Percentiles rank a stretch among this genome's conserved stretches.
Evolutionary conservation across 495 filamentous ascomycete species (phyloP).

Genomic region (Penicillium cosmopolitanum): DNA sequence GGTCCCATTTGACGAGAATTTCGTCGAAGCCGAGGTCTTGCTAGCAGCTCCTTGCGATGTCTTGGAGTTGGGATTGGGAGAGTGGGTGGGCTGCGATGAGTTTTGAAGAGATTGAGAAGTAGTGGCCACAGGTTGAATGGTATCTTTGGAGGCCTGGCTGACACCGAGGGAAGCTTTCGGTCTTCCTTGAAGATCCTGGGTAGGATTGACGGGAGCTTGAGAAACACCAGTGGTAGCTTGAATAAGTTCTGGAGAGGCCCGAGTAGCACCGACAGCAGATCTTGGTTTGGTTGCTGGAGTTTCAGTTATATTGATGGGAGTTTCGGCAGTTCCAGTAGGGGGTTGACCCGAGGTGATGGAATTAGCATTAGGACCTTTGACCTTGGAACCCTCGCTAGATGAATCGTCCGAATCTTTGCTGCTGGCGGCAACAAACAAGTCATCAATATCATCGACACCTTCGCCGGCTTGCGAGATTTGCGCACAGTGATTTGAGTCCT

Average conservation of each 20-base stretch:
- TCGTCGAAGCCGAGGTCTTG: background rate
- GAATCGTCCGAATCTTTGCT: background rate
- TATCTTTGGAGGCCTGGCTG: too few relatives aligned
- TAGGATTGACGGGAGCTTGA: too few relatives aligned
- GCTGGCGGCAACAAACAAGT: background rate
- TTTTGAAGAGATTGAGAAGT: background rate
- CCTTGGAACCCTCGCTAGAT: background rate
- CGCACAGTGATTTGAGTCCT: background rate
- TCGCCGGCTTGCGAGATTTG: background rate
- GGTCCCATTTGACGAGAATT: background rate
- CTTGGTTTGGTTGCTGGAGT: too few relatives aligned
- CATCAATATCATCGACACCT: background rate
- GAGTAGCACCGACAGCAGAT: too few relatives aligned
- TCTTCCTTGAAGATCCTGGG: too few relatives aligned
- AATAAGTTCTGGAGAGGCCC: too few relatives aligned
- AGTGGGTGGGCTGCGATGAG: background rate
- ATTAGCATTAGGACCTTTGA: background rate
- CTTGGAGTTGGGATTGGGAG: too few relatives aligned
- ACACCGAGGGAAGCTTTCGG: too few relatives aligned
- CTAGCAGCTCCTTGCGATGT: too few relatives aligned
- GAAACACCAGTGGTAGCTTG: too few relatives aligned
- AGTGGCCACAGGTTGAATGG: background rate
- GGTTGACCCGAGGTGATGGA: background rate
- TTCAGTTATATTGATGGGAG: too few relatives aligned
- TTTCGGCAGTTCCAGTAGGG: background rate